Percentiles rank a stretch among this genome's conserved stretches.
phyloP scores from a whole-genome alignment of 768 basidiomycete species.

The Rhodosporidiobolus sp. region DNA sequence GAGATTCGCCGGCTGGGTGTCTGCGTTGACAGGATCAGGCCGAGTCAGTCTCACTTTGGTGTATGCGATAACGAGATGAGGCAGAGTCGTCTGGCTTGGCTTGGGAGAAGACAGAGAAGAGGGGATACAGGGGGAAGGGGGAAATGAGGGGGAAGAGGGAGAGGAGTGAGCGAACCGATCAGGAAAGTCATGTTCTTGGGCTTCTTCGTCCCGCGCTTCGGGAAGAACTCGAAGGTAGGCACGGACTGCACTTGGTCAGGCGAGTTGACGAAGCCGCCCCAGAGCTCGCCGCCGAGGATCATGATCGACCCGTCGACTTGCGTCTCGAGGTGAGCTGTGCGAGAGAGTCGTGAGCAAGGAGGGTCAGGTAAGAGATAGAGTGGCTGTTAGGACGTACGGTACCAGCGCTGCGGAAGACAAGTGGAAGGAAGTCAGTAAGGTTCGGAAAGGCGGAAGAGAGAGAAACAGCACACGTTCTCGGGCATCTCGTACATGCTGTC shows the following conservation, averaged over 20 bases:
- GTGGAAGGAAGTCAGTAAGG: conserved; percentile 3
- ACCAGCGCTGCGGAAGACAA: background rate
- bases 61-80: too few relatives aligned
- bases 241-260: conserved; percentile 60
- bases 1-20: conserved; percentile 56
- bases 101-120: too few relatives aligned
- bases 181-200: conserved; percentile 25
- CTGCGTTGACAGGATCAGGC: too few relatives aligned
- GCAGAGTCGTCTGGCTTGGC: too few relatives aligned
- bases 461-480: conserved; percentile 71
- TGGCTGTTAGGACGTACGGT: too few relatives aligned
- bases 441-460: conserved; percentile 59
- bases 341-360: too few relatives aligned
- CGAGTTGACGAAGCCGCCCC: conserved; percentile 73
- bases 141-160: too few relatives aligned
- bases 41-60: too few relatives aligned
- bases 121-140: too few relatives aligned
- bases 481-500: conserved; percentile 43
- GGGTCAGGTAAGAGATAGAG: too few relatives aligned
- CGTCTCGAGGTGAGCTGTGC: conserved; percentile 54
- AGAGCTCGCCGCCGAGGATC: conserved; percentile 52
- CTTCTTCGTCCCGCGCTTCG: conserved; percentile 40
- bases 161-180: conserved; percentile 55
- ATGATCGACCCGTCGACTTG: conserved; percentile 72
- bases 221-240: conserved; percentile 50